Evolutionary conservation across 1,284 basidiomycete species (phyloP).

Genomic region (Apiotrichum akiyoshidainum): DNA sequence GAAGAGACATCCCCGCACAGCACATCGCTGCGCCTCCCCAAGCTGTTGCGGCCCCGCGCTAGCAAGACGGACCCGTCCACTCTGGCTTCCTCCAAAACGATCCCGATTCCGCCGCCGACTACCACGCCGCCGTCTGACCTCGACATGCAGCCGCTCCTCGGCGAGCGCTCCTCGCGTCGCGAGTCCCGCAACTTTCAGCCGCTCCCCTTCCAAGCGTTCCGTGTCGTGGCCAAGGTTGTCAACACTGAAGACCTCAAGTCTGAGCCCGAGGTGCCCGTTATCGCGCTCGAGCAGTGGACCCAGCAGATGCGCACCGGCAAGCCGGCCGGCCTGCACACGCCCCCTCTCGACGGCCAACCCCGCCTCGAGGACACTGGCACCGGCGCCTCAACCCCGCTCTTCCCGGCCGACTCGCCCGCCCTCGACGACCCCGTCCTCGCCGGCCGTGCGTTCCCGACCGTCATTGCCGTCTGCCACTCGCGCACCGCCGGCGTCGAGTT

Average conservation of each 20-base stretch:
- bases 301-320: conserved; percentile 24
- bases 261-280: conserved; percentile 24
- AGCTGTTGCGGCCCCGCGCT: conserved; percentile 38
- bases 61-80: conserved; percentile 9
- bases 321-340: conserved; percentile 17
- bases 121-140: conserved; percentile 12
- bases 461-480: conserved; percentile 51
- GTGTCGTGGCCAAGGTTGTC: conserved; percentile 48
- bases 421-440: conserved; percentile 3
- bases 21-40: conserved; percentile 38
- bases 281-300: conserved; percentile 25
- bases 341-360: conserved; percentile 10
- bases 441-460: conserved; percentile 48
- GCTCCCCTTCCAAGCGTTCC: conserved; percentile 46
- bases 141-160: not conserved
- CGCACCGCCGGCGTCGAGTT: conserved; percentile 50
- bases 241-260: conserved; percentile 40
- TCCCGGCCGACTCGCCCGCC: conserved; percentile 5
- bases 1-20: conserved; percentile 4
- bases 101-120: conserved; percentile 11
- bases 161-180: not conserved
- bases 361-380: not conserved
- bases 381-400: not conserved
- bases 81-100: conserved; percentile 11
- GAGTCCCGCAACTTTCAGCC: conserved; percentile 27